phyloP scores from a whole-genome alignment of 140 eudicot genomes.

The Anethum foeniculum region DNA sequence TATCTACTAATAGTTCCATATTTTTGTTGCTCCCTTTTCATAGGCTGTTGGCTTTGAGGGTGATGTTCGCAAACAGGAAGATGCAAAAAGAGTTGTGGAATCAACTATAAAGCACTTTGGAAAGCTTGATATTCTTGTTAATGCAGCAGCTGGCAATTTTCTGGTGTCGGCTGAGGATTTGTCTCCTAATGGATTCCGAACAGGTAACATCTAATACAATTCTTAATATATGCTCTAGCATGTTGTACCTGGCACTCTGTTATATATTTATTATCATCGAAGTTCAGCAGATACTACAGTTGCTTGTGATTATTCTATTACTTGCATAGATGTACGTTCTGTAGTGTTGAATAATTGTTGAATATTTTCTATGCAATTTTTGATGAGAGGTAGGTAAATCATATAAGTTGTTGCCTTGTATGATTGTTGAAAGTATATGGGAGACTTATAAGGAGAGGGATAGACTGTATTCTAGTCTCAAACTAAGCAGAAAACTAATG shows the following conservation, averaged over 20 bases:
- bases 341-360: neutral
- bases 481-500: neutral
- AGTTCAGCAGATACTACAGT: neutral
- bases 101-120: constrained; percentile 67
- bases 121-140: constrained; percentile 83
- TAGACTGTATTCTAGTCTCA: neutral
- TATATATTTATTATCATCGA: neutral
- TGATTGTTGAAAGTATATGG: neutral
- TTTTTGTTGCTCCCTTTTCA: neutral
- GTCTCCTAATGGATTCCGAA: constrained; percentile 85
- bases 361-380: neutral
- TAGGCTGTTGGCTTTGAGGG: constrained; percentile 90
- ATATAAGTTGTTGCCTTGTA: neutral
- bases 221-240: neutral
- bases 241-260: neutral
- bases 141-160: constrained; percentile 96
- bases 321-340: neutral
- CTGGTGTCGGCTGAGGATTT: constrained; percentile 79
- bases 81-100: constrained; percentile 77
- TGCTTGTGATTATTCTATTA: neutral
- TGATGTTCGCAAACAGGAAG: constrained; percentile 88
- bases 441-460: neutral
- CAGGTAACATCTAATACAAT: constrained; percentile 37
- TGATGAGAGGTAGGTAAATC: neutral
- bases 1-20: neutral